phyloP scores from a whole-genome alignment of 805 yeast species.

The Kluyveromyces starmeri region DNA sequence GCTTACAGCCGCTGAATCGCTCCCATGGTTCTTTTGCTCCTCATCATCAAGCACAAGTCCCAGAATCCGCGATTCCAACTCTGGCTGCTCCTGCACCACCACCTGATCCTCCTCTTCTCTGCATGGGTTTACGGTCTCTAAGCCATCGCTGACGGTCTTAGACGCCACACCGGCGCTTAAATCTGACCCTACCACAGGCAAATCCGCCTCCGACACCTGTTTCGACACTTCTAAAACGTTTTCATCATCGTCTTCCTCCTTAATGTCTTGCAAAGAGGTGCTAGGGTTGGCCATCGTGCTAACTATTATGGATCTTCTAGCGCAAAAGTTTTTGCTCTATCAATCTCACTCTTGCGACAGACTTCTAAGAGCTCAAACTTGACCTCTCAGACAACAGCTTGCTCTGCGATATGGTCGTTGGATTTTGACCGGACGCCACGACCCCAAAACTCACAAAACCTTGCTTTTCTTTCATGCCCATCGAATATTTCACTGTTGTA shows the following conservation, averaged over 20 bases:
- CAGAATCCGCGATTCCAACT: constrained; percentile 2
- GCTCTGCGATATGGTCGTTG: no score
- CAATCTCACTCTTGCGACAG: no score
- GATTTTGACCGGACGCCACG: no score
- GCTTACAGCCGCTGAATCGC: not conserved
- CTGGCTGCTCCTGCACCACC: constrained; percentile 1
- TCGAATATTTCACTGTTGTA: no score
- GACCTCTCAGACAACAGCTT: no score
- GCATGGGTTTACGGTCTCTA: not conserved
- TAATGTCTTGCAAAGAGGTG: constrained; percentile 19
- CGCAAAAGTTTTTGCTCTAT: no score
- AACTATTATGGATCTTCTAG: no score
- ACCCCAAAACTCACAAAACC: no score
- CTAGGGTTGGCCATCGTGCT: constrained; percentile 1
- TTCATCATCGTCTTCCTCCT: constrained; percentile 21
- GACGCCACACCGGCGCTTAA: not conserved
- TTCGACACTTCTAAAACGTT: constrained; percentile 5
- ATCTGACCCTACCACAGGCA: not conserved
- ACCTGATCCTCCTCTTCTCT: constrained; percentile 1
- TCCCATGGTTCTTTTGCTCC: not conserved
- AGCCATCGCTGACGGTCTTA: constrained; percentile 2
- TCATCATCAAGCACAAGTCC: not conserved
- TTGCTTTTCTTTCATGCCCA: no score
- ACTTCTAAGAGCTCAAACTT: no score
- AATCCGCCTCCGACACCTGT: not conserved